phyloP scores from a whole-genome alignment of 2,329 filamentous ascomycete genomes.

The Trichoderma endophyticum region DNA sequence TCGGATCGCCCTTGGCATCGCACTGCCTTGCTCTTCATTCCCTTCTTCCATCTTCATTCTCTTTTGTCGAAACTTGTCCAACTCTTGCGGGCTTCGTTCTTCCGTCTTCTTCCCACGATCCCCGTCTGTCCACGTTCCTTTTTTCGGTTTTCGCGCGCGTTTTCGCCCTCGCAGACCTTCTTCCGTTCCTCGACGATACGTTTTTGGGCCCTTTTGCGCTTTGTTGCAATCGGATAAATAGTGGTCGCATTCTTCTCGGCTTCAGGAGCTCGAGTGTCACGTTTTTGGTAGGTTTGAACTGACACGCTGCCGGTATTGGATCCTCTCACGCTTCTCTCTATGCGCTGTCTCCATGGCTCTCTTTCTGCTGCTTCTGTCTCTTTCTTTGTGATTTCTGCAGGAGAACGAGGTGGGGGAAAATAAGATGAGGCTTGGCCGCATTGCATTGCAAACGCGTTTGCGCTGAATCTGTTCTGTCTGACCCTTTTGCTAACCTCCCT shows the following conservation, averaged over 20 bases:
- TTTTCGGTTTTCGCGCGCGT: background rate
- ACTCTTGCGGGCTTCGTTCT: background rate
- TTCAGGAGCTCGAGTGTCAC: background rate
- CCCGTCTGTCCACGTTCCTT: background rate
- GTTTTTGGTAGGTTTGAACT: background rate
- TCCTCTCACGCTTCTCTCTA: background rate
- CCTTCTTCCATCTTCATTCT: background rate
- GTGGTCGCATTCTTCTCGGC: background rate
- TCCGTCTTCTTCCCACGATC: background rate
- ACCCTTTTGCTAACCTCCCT: background rate
- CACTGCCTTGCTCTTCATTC: background rate
- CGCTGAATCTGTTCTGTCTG: background rate
- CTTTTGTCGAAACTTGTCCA: background rate
- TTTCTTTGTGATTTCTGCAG: background rate
- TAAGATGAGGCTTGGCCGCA: background rate
- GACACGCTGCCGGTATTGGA: background rate
- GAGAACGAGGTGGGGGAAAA: background rate
- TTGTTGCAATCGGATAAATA: background rate
- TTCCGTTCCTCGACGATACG: background rate
- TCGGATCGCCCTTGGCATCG: constrained; percentile 7
- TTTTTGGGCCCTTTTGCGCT: background rate
- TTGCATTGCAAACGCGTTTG: background rate
- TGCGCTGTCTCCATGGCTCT: background rate
- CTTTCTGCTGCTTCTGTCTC: background rate
- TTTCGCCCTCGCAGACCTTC: background rate